Conservation (phyloP, 1,284 basidiomycete species). For the Marasmius oreades region DNA sequence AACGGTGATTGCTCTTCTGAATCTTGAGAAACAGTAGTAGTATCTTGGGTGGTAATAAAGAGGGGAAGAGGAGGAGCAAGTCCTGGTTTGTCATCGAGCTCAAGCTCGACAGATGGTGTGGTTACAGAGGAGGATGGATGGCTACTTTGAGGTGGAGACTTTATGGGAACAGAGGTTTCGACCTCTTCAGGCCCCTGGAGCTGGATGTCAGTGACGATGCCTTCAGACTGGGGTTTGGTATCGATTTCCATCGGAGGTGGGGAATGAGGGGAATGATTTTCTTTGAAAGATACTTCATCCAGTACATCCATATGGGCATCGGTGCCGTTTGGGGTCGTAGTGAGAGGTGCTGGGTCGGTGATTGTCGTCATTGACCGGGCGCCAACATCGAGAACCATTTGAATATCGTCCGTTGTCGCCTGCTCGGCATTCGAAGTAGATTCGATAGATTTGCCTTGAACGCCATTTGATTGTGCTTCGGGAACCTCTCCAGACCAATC, state of each 20-base stretch:
- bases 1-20: background rate
- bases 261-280: background rate
- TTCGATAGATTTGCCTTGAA: background rate
- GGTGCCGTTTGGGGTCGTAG: background rate
- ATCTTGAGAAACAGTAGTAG: background rate
- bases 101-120: background rate
- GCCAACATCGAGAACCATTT: background rate
- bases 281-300: background rate
- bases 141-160: background rate
- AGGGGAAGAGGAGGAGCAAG: background rate
- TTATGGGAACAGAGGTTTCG: background rate
- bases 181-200: background rate
- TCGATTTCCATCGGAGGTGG: background rate
- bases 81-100: background rate
- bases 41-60: background rate
- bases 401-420: background rate
- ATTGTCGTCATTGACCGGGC: too few relatives aligned
- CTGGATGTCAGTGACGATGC: background rate
- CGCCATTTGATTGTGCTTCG: background rate
- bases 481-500: background rate
- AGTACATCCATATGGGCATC: background rate
- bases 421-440: background rate
- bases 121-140: background rate
- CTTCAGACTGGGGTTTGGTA: background rate
- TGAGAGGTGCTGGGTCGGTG: background rate